Evolutionary conservation across 352 stramenopile genomes (phyloP).

Genomic region (Elongisporangium undulatum): DNA sequence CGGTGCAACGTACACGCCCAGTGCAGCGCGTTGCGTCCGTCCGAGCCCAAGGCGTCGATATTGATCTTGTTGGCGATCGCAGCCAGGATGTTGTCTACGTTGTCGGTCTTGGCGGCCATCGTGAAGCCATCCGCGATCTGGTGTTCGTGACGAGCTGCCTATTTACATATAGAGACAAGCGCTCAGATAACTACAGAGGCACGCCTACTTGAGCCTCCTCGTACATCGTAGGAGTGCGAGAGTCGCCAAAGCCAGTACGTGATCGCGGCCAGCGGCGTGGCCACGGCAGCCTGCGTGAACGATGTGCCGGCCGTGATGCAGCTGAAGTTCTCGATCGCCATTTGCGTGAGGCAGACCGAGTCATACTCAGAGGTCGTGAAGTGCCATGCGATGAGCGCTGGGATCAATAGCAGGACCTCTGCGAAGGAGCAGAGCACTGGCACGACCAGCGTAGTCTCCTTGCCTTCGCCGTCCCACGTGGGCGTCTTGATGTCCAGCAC

Average conservation of each 20-base stretch:
- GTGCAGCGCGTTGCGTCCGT: conserved; percentile 76
- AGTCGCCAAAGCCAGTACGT: conserved; percentile 60
- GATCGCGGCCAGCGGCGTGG: conserved; percentile 31
- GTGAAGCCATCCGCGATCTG: conserved; percentile 66
- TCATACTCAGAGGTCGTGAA: conserved; percentile 51
- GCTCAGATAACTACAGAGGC: too few relatives aligned
- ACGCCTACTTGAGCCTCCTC: conserved; percentile 3
- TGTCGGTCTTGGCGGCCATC: conserved; percentile 73
- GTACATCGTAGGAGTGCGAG: conserved; percentile 57
- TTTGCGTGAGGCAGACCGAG: conserved; percentile 25
- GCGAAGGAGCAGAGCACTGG: conserved; percentile 47
- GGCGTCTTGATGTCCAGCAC: conserved; percentile 54
- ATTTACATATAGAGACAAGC: background rate
- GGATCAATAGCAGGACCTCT: conserved; percentile 33
- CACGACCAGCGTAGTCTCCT: conserved; percentile 48
- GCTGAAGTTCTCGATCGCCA: conserved; percentile 49
- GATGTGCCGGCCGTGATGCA: conserved; percentile 44
- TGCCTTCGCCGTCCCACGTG: conserved; percentile 68
- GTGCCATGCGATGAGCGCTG: conserved; percentile 54
- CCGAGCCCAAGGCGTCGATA: conserved; percentile 67
- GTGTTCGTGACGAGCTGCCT: conserved; percentile 35
- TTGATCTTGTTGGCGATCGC: conserved; percentile 68
- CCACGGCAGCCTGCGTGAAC: conserved; percentile 31
- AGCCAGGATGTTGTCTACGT: conserved; percentile 68
- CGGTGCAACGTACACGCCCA: conserved; percentile 76